Base-by-base conservation (phyloP, 495 filamentous ascomycete species). In the Lepidopterella palustris region DNA sequence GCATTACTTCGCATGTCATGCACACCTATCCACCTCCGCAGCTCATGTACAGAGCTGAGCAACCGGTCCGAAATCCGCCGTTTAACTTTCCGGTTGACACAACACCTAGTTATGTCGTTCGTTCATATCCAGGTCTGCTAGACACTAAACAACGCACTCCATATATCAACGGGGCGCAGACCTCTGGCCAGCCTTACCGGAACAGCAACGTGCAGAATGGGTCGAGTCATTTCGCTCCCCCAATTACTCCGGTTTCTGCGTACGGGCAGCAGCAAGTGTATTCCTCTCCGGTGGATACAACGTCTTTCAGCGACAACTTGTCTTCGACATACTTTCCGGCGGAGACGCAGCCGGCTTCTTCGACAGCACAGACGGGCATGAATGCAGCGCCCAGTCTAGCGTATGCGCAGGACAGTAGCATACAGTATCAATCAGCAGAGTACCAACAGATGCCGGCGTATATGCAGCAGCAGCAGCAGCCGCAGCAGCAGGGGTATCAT, bases 11-110 rank as follows among this genome's bases (percentile, higher is more conserved):
- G 6, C 52, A 42, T 23, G 58, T 42, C 5, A 69, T 67, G 64
- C 67, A 69, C 47, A 64, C 64, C 4, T 69, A 69, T 58, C 67
- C 67, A 4, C 67, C 67, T 5, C 63, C 63, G 13, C 66, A 66
- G 35, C 28, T 66, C 35, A 35, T 39, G 18, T 60, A 61, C 47
- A 58, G 55, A n/a, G 45, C 31, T 23, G 56, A 63, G 32, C 57
- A 58, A 45, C 59, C 20, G 23, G 18, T 27, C 26, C 58, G 56
- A 26, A 62, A 63, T 13, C 23, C 29, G 20, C 53, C 45, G 20
- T 66, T 49, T 21, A 61, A 40, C 27, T 64, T 51, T 24, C 49
- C 23, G 1, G 28, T 52, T 8, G 31, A 65, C 8, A 50, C 18
- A 20, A 21, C 48, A 6, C 47, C 54, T 31, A 61, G 32, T 42